Evolutionary conservation across 225 moss, liverwort and hornwort species (phyloP).

Genomic region (Physcomitrium patens): DNA sequence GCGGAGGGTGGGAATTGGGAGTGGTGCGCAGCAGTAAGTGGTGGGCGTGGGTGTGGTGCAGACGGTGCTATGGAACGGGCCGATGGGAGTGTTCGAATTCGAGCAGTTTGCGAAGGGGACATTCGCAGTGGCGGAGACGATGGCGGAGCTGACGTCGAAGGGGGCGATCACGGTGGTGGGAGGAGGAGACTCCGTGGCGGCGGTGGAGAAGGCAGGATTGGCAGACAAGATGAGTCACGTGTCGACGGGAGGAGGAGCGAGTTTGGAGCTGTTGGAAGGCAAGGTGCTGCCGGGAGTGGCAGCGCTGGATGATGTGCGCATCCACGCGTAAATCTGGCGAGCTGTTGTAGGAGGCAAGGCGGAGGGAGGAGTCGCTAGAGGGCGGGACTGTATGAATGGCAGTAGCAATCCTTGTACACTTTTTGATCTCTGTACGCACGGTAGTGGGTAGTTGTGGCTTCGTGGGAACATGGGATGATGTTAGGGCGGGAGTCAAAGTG

Average conservation of each 20-base stretch:
- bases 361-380: too few species aligned
- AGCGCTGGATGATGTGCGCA: conserved; percentile 76
- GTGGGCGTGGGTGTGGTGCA: conserved; percentile 31
- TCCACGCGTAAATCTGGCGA: conserved; percentile 35
- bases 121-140: conserved; percentile 55
- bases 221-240: conserved; percentile 87
- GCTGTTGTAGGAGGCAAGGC: too few species aligned
- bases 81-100: conserved; percentile 98
- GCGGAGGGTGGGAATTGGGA: neutral
- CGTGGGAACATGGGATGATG: too few species aligned
- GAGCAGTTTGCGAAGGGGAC: conserved; percentile 77
- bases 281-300: conserved; percentile 93
- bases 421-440: too few species aligned
- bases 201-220: conserved; percentile 86
- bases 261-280: conserved; percentile 93
- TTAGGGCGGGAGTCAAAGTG: too few species aligned
- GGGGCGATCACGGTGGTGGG: conserved; percentile 86
- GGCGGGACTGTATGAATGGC: too few species aligned
- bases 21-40: neutral
- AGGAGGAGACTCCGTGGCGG: conserved; percentile 96
- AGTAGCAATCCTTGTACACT: too few species aligned
- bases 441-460: too few species aligned
- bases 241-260: conserved; percentile 91
- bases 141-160: conserved; percentile 73
- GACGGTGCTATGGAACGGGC: conserved; percentile 98